Conservation (phyloP, 176 grass and related monocot genomes). For the Oryza punctata region DNA sequence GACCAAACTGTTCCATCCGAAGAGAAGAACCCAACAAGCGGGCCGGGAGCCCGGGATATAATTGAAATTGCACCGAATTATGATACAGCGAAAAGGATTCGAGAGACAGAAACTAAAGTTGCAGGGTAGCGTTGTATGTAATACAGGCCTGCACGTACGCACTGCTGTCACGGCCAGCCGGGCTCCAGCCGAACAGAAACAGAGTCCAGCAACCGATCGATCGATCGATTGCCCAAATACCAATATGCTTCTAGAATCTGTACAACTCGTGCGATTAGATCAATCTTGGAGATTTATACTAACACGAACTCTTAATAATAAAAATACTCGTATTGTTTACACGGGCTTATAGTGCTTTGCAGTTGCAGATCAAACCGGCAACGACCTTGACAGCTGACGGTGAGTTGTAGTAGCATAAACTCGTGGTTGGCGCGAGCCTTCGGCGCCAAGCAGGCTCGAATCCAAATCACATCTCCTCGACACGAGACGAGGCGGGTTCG, state of each 20-base stretch:
- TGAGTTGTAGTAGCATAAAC: not conserved
- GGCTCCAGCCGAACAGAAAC: slow-evolving; percentile 19
- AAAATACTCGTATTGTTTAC: not conserved
- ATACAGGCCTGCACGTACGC: not conserved
- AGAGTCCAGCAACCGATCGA: not conserved
- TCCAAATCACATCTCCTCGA: not conserved
- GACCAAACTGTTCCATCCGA: not conserved
- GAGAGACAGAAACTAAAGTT: not conserved
- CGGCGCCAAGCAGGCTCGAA: not conserved
- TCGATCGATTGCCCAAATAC: not conserved
- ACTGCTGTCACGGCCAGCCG: not conserved
- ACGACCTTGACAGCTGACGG: not conserved
- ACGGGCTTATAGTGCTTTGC: not conserved
- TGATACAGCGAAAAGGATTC: not conserved
- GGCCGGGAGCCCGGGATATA: too few relatives aligned
- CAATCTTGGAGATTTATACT: not conserved
- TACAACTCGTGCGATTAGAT: not conserved
- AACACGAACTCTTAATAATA: not conserved
- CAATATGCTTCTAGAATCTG: not conserved
- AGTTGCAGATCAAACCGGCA: slow-evolving; percentile 1
- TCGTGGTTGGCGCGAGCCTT: not conserved
- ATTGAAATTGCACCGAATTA: not conserved
- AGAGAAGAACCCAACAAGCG: not conserved
- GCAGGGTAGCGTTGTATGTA: not conserved
- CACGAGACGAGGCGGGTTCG: not conserved